Base-by-base conservation (phyloP, 768 basidiomycete genomes). In the Trametes cinnabarina region DNA sequence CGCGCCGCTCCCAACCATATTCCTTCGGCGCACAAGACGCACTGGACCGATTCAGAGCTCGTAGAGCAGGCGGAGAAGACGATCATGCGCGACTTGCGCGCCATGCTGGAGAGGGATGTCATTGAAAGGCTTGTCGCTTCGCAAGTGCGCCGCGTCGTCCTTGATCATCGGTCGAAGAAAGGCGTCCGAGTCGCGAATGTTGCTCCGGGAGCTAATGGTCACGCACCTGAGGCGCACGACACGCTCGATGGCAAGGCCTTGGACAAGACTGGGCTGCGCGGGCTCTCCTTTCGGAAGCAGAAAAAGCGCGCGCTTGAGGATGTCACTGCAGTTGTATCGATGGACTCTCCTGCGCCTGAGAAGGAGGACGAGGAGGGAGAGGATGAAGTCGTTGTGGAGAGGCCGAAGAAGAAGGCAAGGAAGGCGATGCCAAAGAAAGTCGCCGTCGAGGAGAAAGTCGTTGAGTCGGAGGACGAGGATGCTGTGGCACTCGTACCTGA, bases 31-130 rank as follows among this genome's bases (percentile, higher is more conserved):
- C 57, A 61, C 32, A 79, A 80, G 62, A 77, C 74, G 19, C 69
- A 66, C n/a, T 87, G 82, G 84, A 76, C 73, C 14, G 76, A 81
- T 0, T 70, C 70, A 6, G 83, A 82, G 63, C 69, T 89, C 40
- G 69, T 88, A 17, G 77, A 77, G 19, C 74, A 76, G 32, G 87
- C 87, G 6, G 77, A 80, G 62, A 74, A 78, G 60, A 72, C 81
- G 39, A 81, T 91, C 57, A 51, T 84, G 47, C 76, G 70, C 23
- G 87, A 91, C 69, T 73, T 92, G 50, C 74, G 71, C 59, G 69
- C 55, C 12, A 58, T 82, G 49, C 72, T 91, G 47, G 82, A 85
- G 71, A 85, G 82, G 71, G 89, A 91, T 63, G 74, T 92, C 30
- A 74, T 74, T 61, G 86, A 87, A 42, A 79, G 82, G 19, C 71